Conservation (phyloP, 371 early-diverging fungal genomes). For the Mortierella sp. region DNA sequence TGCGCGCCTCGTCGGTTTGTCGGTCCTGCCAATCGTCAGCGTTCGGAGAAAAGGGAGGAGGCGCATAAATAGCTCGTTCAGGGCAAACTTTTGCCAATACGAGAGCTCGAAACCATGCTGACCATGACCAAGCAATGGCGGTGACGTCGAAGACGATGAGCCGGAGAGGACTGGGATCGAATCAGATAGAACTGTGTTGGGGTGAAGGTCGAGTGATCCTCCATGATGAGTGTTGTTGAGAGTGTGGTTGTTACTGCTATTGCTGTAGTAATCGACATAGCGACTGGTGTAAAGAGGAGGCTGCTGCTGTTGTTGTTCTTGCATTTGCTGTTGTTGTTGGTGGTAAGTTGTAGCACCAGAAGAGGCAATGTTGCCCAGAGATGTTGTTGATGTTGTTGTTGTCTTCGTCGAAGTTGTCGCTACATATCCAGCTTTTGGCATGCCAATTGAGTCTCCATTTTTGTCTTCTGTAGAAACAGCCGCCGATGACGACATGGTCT, state of each 20-base stretch:
- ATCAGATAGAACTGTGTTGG: constrained; percentile 14
- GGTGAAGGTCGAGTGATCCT: constrained; percentile 11
- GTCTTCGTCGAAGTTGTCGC: not conserved
- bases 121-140: constrained; percentile 10
- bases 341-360: constrained; percentile 1
- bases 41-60: constrained; percentile 41
- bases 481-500: not conserved
- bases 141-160: constrained; percentile 20
- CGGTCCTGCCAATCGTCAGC: constrained; percentile 50
- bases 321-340: constrained; percentile 17
- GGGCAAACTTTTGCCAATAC: constrained; percentile 59
- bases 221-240: constrained; percentile 20
- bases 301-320: constrained; percentile 1
- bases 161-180: constrained; percentile 33
- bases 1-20: constrained; percentile 36
- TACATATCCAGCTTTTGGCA: not conserved
- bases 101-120: constrained; percentile 51
- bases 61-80: constrained; percentile 54
- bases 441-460: not conserved
- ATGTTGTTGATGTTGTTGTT: not conserved
- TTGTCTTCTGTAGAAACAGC: not conserved
- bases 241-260: constrained; percentile 8
- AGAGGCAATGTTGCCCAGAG: not conserved
- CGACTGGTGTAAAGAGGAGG: constrained; percentile 2
- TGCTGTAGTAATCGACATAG: constrained; percentile 14